These are phyloP conservation scores for Eucalyptus sideroxylon DNA, from an alignment of 345 rosid species.

Conservation along the genomic window DNA sequence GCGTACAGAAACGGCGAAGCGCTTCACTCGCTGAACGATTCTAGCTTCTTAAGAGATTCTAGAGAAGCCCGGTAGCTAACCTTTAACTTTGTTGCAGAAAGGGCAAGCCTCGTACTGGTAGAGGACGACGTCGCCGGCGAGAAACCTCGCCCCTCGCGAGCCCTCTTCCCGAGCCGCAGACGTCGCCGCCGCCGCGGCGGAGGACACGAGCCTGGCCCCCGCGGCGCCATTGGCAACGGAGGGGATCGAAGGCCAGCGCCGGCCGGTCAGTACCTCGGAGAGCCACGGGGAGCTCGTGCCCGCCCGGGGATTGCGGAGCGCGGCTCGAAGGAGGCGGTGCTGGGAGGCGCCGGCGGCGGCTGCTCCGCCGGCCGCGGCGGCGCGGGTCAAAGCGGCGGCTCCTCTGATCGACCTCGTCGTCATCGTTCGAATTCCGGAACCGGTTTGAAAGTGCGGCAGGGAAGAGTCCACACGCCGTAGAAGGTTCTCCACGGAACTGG, in stretches of 20 bases:
- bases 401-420: conserved; percentile 62
- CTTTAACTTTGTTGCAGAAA: conserved; percentile 94
- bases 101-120: conserved; percentile 98
- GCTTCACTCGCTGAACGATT: background rate
- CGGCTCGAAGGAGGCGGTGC: conserved; percentile 23
- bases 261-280: conserved; percentile 10
- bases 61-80: conserved; percentile 7
- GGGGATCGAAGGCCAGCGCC: conserved; percentile 8
- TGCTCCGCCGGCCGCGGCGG: conserved; percentile 1
- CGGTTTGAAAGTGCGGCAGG: background rate
- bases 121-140: conserved; percentile 58
- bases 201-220: conserved; percentile 35
- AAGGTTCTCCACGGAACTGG: background rate
- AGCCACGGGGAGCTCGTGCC: conserved; percentile 1
- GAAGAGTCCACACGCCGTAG: background rate
- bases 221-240: conserved; percentile 22
- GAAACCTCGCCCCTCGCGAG: conserved; percentile 16
- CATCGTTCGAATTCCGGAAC: background rate
- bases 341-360: conserved; percentile 1
- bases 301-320: conserved; percentile 14
- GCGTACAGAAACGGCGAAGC: background rate
- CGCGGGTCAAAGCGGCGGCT: conserved; percentile 20
- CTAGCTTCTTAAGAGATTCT: background rate
- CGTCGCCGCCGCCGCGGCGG: conserved; percentile 23
- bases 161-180: conserved; percentile 40